phyloP scores from a whole-genome alignment of 345 rosid species.

The Populus euphratica region DNA sequence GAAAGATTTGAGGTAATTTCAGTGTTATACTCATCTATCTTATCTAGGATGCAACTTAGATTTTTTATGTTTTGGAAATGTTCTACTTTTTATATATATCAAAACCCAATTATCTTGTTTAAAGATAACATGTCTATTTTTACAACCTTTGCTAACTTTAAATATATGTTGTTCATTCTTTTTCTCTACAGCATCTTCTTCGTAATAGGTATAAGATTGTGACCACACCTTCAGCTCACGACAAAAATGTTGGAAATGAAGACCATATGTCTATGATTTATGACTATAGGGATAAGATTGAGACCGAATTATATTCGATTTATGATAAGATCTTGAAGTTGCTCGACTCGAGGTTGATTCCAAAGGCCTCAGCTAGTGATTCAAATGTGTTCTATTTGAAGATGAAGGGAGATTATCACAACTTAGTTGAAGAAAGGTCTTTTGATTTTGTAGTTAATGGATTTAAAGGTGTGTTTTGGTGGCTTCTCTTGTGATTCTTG shows the following conservation, averaged over 20 bases:
- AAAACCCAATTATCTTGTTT: too few relatives aligned
- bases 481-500: not conserved
- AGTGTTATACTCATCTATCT: too few relatives aligned
- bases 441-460: constrained; percentile 9
- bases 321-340: constrained; percentile 78
- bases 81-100: too few relatives aligned
- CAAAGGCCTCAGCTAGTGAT: constrained; percentile 63
- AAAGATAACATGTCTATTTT: too few relatives aligned
- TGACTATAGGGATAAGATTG: constrained; percentile 74
- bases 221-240: too few relatives aligned
- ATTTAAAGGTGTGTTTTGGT: constrained; percentile 11
- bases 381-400: constrained; percentile 75
- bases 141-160: too few relatives aligned
- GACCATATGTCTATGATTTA: constrained; percentile 72
- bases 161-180: too few relatives aligned
- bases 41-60: too few relatives aligned
- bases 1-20: too few relatives aligned
- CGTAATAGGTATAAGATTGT: too few relatives aligned
- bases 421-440: constrained; percentile 30
- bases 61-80: too few relatives aligned
- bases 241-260: constrained; percentile 85
- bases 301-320: constrained; percentile 63
- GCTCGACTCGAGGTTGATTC: constrained; percentile 63
- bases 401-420: constrained; percentile 88
- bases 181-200: too few relatives aligned